Evolutionary conservation across 192 early-diverging fungal genomes (phyloP).

Genomic region (Radiomyces spectabilis): DNA sequence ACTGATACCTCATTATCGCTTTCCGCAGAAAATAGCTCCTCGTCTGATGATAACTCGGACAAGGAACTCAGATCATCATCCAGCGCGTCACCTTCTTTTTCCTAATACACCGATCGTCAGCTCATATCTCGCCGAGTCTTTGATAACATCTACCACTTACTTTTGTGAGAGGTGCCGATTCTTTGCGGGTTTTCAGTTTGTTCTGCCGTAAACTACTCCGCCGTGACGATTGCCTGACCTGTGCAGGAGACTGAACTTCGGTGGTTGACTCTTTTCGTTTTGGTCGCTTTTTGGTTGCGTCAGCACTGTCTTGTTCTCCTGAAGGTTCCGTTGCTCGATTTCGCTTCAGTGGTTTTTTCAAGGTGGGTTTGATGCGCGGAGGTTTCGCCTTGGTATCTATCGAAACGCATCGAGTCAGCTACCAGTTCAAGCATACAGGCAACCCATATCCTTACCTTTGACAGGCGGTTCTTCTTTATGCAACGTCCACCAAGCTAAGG

Average conservation of each 20-base stretch:
- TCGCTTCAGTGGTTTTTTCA: constrained; percentile 16
- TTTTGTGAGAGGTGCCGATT: not conserved
- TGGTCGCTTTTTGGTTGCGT: not conserved
- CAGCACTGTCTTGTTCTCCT: constrained; percentile 1
- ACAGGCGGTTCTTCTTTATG: constrained; percentile 38
- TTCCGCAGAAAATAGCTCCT: not conserved
- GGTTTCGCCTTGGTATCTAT: constrained; percentile 6
- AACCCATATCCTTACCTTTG: constrained; percentile 10
- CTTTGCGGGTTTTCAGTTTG: too few species aligned
- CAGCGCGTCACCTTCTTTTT: not conserved
- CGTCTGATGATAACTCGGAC: constrained; percentile 16
- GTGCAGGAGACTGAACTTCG: too few species aligned
- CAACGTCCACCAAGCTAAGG: constrained; percentile 47
- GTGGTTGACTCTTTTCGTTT: too few species aligned
- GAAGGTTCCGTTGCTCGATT: not conserved
- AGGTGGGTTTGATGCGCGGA: constrained; percentile 3
- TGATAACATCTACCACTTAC: not conserved
- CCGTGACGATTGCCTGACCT: too few species aligned
- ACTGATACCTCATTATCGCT: constrained; percentile 6
- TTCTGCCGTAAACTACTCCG: too few species aligned
- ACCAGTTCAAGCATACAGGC: not conserved
- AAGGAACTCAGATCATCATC: constrained; percentile 13
- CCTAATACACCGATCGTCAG: not conserved
- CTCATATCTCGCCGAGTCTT: not conserved
- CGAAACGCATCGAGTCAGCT: too few species aligned